Evolutionary conservation across 306 rosid genomes (phyloP).

Genomic region (Pyrus betulifolia): DNA sequence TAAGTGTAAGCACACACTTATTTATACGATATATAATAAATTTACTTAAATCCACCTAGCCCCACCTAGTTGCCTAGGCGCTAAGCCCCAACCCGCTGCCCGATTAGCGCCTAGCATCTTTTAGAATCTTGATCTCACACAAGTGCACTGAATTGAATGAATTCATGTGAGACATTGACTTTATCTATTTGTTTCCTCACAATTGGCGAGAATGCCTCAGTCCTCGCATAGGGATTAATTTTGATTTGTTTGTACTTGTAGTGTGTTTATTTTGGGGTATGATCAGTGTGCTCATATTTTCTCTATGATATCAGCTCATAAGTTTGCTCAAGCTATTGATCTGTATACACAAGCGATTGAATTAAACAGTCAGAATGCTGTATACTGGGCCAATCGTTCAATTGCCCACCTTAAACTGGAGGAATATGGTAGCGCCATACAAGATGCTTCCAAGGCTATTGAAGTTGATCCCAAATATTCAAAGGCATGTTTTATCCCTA

Average conservation of each 20-base stretch:
- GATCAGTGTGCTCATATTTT: constrained; percentile 22
- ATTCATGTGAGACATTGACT: not conserved
- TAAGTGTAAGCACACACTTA: too few species aligned
- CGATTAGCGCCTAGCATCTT: too few species aligned
- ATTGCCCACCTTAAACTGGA: constrained; percentile 89
- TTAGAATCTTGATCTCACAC: not conserved
- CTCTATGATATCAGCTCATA: constrained; percentile 61
- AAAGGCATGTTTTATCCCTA: constrained; percentile 48
- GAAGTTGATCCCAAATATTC: constrained; percentile 90
- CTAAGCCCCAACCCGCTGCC: too few species aligned
- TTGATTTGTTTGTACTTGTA: constrained; percentile 5
- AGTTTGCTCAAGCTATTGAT: constrained; percentile 75
- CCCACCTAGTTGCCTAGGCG: too few species aligned
- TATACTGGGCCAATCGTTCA: constrained; percentile 91
- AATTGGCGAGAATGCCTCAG: not conserved
- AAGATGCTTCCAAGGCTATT: constrained; percentile 84
- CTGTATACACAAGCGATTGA: constrained; percentile 83
- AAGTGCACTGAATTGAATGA: not conserved
- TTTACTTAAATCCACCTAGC: too few species aligned
- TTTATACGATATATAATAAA: too few species aligned
- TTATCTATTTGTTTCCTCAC: not conserved
- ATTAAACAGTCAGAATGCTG: constrained; percentile 65
- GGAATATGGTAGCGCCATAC: constrained; percentile 95
- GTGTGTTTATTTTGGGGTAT: not conserved
- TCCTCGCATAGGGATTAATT: not conserved